Percentiles rank a stretch among this genome's conserved stretches.
These are phyloP conservation scores for Globisporangium okanoganense DNA, from an alignment of 352 stramenopile genomes.

Conservation along the genomic window DNA sequence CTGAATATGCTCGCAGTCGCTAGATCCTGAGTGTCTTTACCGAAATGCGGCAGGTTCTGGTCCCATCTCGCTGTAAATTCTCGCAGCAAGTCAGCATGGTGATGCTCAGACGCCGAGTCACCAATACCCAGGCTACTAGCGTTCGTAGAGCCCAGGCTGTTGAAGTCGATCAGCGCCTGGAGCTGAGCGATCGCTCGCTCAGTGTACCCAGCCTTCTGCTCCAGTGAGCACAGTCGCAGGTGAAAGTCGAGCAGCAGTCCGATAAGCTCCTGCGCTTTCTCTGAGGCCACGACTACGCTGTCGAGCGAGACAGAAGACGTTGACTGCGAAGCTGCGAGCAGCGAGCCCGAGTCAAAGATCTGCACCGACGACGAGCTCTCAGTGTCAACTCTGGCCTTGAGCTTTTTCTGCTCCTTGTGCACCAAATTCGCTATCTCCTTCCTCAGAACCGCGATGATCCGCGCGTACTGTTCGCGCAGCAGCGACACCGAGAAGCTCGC, in stretches of 20 bases:
- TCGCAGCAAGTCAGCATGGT: constrained; percentile 16
- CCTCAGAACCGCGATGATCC: constrained; percentile 49
- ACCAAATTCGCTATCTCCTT: constrained; percentile 20
- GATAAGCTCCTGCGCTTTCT: constrained; percentile 1
- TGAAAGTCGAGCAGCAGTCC: constrained; percentile 41
- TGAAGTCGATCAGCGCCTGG: constrained; percentile 64
- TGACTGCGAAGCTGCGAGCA: constrained; percentile 15
- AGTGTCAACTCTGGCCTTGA: not conserved
- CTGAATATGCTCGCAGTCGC: not conserved
- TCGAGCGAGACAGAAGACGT: not conserved
- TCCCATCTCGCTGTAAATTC: constrained; percentile 37
- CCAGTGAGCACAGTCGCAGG: constrained; percentile 42
- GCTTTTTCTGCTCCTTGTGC: not conserved
- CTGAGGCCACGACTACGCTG: not conserved
- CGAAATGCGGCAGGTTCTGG: constrained; percentile 20
- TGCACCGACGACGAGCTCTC: constrained; percentile 15
- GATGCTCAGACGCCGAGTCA: not conserved
- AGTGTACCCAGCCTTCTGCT: constrained; percentile 47
- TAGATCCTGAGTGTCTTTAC: constrained; percentile 14
- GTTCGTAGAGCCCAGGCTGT: constrained; percentile 8
- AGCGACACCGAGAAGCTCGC: constrained; percentile 63
- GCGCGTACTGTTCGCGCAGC: constrained; percentile 66
- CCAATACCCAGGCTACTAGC: not conserved
- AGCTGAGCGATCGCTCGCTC: constrained; percentile 65
- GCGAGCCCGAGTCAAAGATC: constrained; percentile 23